These are phyloP conservation scores for Colletotrichum simmondsii DNA, from an alignment of 2,329 filamentous ascomycete species.

Conservation along the genomic window DNA sequence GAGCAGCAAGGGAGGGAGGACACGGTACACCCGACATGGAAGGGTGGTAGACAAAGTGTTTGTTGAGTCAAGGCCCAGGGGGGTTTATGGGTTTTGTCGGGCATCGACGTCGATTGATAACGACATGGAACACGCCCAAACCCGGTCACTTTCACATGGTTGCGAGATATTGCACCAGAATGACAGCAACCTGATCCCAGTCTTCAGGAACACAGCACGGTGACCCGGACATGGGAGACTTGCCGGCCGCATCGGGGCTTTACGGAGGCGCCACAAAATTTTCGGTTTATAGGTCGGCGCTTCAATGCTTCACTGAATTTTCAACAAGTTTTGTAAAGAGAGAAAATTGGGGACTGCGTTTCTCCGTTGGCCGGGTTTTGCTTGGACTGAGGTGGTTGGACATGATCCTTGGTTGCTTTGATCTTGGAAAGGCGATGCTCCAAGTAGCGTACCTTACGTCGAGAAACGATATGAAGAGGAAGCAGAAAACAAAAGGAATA, in stretches of 20 bases:
- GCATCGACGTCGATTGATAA: background rate
- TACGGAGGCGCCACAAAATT: background rate
- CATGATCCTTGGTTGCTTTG: background rate
- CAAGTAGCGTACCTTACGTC: background rate
- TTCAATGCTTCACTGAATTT: background rate
- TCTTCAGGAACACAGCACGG: background rate
- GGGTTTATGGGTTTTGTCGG: background rate
- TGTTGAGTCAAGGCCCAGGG: background rate
- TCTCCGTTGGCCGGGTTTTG: background rate
- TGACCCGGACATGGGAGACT: background rate
- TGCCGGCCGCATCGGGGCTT: slow-evolving; percentile 1
- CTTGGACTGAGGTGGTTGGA: background rate
- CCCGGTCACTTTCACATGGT: background rate
- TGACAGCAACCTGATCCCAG: background rate
- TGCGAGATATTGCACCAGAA: background rate
- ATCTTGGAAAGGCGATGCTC: background rate
- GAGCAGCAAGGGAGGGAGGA: background rate
- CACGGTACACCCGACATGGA: background rate
- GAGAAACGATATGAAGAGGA: background rate
- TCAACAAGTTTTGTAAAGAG: background rate
- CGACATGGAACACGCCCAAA: background rate
- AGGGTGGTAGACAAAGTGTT: background rate
- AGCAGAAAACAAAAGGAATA: background rate
- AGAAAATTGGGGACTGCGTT: background rate
- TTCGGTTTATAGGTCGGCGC: slow-evolving; percentile 7